Base-by-base conservation (phyloP, 1,284 basidiomycete genomes). In the Trichosporon inkin region DNA sequence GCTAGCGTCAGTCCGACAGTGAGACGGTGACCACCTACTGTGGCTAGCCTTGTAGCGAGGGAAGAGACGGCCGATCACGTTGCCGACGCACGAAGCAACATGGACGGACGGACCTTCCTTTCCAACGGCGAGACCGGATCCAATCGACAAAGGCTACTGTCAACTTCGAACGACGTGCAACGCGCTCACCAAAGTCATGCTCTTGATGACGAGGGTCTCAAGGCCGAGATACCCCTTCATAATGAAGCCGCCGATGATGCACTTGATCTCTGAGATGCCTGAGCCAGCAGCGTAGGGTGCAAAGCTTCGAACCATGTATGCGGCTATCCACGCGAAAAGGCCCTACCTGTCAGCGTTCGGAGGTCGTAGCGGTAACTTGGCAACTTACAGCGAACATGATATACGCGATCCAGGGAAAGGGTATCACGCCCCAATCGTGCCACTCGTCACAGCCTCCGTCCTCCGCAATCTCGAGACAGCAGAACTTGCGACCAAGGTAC, bases 91-190 rank as follows among this genome's bases (percentile, higher is more conserved):
- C 72, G 92, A 96, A 1, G 95, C 95, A 44, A 98, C 89, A 72
- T 99, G 96, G 0, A 99, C 96, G 0, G 93, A 96, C 0, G 96
- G 96, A 0, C 96, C 96, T 80, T 99, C 96, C 77, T 99, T 99
- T 13, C 96, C 96, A 24, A 99, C 92, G 8, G 93, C 95, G 44
- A 99, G 81, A 0, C 96, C 96, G 22, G 94, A 98, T 0, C 93
- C 96, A 69, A 99, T 97, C n/a, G 94, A 88, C 17, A 98, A 81
- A 24, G 94, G 94, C 93, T 96, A 66, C 14, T 10, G 32, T 55
- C 16, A 57, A 56, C 80, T 19, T n/a, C 32, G n/a, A 61, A 10
- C 13, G 0, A 28, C 39, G 16, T 13, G 37, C 4, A 28, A 17
- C 1, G 14, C 20, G 65, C 88, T 71, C 65, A 94, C 92, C 67